These are phyloP conservation scores for Pulveroboletus sp. DNA, from an alignment of 768 basidiomycete genomes.

Conservation along the genomic window DNA sequence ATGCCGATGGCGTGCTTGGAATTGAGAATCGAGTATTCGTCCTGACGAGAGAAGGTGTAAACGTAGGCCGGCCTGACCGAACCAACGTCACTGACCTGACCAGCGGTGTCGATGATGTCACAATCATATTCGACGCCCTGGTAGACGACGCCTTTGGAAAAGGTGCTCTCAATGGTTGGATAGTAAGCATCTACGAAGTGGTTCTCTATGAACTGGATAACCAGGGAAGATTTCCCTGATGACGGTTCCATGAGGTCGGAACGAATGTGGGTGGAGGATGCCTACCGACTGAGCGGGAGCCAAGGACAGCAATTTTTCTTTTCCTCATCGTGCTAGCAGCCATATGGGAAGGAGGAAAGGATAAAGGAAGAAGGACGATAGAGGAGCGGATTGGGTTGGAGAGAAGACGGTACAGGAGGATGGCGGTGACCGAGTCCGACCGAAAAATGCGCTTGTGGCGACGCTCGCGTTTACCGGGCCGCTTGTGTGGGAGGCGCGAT, in stretches of 20 bases:
- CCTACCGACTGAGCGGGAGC: slow-evolving; percentile 85
- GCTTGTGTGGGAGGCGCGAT: slow-evolving; percentile 21
- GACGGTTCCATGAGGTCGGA: slow-evolving; percentile 16
- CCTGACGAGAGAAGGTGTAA: slow-evolving; percentile 35
- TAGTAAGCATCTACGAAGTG: slow-evolving; percentile 91
- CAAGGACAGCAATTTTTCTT: slow-evolving; percentile 85
- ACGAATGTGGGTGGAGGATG: slow-evolving; percentile 4
- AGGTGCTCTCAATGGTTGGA: slow-evolving; percentile 90
- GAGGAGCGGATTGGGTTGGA: neutral
- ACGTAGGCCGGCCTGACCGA: neutral
- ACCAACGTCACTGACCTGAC: slow-evolving; percentile 60
- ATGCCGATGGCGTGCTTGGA: slow-evolving; percentile 94
- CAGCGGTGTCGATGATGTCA: slow-evolving; percentile 97
- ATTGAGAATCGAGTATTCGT: slow-evolving; percentile 93
- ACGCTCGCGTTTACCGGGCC: slow-evolving; percentile 29
- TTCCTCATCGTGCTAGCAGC: slow-evolving; percentile 52
- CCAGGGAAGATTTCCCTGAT: slow-evolving; percentile 91
- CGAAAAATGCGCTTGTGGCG: slow-evolving; percentile 22
- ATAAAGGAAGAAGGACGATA: neutral
- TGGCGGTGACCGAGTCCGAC: slow-evolving; percentile 11
- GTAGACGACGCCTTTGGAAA: slow-evolving; percentile 78
- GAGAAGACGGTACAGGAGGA: slow-evolving; percentile 14
- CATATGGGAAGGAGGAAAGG: slow-evolving; percentile 20
- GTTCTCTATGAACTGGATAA: slow-evolving; percentile 90
- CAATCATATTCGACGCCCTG: slow-evolving; percentile 91